A percentile compares a stretch with the other conserved stretches of the same genome.
phyloP scores from a whole-genome alignment of 305 asterid genomes.

The Fraxinus platypoda region DNA sequence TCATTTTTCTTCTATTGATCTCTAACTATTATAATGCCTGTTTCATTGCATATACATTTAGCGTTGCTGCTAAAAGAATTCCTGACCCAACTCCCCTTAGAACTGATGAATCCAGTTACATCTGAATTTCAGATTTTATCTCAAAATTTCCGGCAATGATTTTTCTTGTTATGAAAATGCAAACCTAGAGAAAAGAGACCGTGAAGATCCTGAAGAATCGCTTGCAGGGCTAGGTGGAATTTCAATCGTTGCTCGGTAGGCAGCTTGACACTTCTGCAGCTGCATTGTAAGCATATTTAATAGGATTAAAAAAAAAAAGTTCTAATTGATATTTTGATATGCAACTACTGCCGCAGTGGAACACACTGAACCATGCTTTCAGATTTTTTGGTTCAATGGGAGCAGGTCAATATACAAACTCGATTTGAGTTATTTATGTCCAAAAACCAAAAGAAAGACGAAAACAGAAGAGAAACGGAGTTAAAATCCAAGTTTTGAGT shows the following conservation, averaged over 20 bases:
- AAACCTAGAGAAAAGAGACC: constrained; percentile 89
- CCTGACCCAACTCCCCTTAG: neutral
- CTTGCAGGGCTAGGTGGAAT: constrained; percentile 66
- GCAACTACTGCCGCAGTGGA: neutral
- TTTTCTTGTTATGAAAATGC: constrained; percentile 54
- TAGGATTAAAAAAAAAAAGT: neutral
- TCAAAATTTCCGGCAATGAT: neutral
- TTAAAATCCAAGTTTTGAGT: neutral
- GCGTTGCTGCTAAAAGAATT: neutral
- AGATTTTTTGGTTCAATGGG: neutral
- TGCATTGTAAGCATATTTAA: constrained; percentile 27
- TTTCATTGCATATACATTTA: neutral
- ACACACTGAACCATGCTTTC: neutral
- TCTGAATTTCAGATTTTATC: neutral
- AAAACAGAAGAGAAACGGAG: neutral
- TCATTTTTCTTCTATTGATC: neutral
- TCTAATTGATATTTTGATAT: neutral
- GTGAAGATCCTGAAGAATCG: constrained; percentile 57
- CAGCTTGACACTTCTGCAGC: constrained; percentile 88
- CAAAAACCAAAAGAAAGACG: neutral
- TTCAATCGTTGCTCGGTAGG: constrained; percentile 59
- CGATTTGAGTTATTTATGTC: neutral
- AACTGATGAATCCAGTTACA: neutral
- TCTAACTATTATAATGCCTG: neutral
- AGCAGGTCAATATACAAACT: neutral